Conservation (phyloP, 331 rosid species). For the Erythrophleum ivorense region DNA sequence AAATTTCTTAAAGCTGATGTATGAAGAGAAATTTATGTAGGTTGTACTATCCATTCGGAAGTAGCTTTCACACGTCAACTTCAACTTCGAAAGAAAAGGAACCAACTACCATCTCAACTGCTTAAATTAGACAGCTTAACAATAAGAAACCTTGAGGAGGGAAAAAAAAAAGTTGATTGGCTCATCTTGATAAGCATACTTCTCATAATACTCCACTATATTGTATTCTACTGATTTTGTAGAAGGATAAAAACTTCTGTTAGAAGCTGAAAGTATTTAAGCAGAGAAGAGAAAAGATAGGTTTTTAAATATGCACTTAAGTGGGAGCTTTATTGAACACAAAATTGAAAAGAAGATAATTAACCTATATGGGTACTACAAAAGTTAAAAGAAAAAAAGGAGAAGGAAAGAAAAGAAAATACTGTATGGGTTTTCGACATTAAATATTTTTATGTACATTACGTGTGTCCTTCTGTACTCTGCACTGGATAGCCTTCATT, state of each 20-base stretch:
- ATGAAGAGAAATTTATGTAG: constrained; percentile 39
- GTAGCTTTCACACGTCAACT: constrained; percentile 40
- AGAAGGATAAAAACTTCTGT: constrained; percentile 34
- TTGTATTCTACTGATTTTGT: constrained; percentile 7
- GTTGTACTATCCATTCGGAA: constrained; percentile 53
- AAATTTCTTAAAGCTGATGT: not conserved
- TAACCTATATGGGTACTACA: constrained; percentile 41
- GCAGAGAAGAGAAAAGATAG: constrained; percentile 11
- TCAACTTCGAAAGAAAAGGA: constrained; percentile 44
- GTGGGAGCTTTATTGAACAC: constrained; percentile 27
- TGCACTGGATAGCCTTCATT: constrained; percentile 47
- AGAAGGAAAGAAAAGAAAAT: constrained; percentile 27
- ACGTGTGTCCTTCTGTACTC: constrained; percentile 45
- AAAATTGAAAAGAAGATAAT: constrained; percentile 30
- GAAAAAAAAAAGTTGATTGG: constrained; percentile 1
- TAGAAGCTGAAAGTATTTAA: constrained; percentile 29
- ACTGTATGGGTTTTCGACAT: constrained; percentile 44
- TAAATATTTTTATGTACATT: constrained; percentile 70
- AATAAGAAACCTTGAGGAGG: constrained; percentile 19
- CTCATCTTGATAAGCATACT: not conserved
- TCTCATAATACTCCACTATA: not conserved
- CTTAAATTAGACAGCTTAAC: constrained; percentile 63
- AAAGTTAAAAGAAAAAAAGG: constrained; percentile 16
- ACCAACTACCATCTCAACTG: constrained; percentile 61
- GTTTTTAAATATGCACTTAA: constrained; percentile 28